Percentiles rank a stretch among this genome's conserved stretches.
These are phyloP conservation scores for Leptoxyphium fumago DNA, from an alignment of 2,329 filamentous ascomycete species.

Conservation along the genomic window DNA sequence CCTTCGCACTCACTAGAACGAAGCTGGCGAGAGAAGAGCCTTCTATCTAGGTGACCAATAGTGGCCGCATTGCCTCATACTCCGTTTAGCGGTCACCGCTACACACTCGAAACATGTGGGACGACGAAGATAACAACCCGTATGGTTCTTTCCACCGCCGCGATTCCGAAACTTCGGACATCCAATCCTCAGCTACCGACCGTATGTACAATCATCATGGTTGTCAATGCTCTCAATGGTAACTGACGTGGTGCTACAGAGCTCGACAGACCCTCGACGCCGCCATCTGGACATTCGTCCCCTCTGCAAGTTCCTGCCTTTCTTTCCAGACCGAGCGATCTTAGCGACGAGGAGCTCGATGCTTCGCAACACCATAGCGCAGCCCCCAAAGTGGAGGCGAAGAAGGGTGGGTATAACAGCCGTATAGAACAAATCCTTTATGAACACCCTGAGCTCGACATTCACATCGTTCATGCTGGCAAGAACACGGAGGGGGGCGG, in stretches of 20 bases:
- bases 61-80: not conserved
- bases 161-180: conserved; percentile 59
- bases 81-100: not conserved
- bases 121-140: conserved; percentile 97
- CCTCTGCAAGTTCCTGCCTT: conserved; percentile 50
- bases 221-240: not conserved
- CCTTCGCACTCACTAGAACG: too few species aligned
- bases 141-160: conserved; percentile 88
- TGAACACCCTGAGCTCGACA: conserved; percentile 79
- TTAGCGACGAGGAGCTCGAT: conserved; percentile 46
- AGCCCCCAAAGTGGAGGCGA: conserved; percentile 33
- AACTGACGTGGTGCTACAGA: conserved; percentile 19
- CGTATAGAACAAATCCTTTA: conserved; percentile 95
- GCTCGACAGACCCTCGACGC: conserved; percentile 46
- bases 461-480: conserved; percentile 85
- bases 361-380: conserved; percentile 34
- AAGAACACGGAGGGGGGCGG: conserved; percentile 89
- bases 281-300: conserved; percentile 57
- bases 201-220: conserved; percentile 9
- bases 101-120: conserved; percentile 58
- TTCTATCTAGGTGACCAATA: too few species aligned
- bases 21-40: too few species aligned
- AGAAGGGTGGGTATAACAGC: conserved; percentile 82
- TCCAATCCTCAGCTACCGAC: conserved; percentile 13
- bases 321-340: conserved; percentile 35